Evolutionary conservation across 1,284 basidiomycete species (phyloP).

Genomic region (Leccinum brunneo-olivaceum): DNA sequence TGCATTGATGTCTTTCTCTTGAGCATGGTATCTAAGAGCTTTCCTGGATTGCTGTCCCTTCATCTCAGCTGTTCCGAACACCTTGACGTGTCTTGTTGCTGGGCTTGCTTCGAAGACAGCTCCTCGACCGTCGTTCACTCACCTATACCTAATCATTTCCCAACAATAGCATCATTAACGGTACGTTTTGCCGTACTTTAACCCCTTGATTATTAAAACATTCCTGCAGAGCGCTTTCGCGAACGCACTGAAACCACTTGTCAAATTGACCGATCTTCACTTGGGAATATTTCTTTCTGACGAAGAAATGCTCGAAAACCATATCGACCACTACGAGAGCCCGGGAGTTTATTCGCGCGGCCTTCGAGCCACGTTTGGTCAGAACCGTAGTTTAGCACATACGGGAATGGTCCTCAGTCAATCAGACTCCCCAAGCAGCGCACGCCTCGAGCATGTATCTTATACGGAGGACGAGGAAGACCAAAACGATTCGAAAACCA

Average conservation of each 20-base stretch:
- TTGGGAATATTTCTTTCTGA: slow-evolving; percentile 55
- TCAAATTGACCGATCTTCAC: slow-evolving; percentile 44
- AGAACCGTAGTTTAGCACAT: not conserved
- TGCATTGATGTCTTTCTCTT: slow-evolving; percentile 47
- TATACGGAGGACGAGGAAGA: slow-evolving; percentile 19
- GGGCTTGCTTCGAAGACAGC: slow-evolving; percentile 57
- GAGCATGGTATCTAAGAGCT: slow-evolving; percentile 36
- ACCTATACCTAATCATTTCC: slow-evolving; percentile 48
- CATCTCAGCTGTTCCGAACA: slow-evolving; percentile 53
- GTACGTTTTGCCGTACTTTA: slow-evolving; percentile 34
- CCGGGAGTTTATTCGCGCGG: slow-evolving; percentile 18
- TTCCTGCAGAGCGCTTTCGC: slow-evolving; percentile 25
- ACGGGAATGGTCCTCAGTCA: slow-evolving; percentile 22
- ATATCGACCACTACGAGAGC: slow-evolving; percentile 36
- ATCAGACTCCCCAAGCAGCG: slow-evolving; percentile 10
- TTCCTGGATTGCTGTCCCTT: slow-evolving; percentile 41
- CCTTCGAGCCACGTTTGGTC: slow-evolving; percentile 8
- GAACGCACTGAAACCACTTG: slow-evolving; percentile 33
- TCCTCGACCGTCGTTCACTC: slow-evolving; percentile 51
- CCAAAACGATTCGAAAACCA: not conserved
- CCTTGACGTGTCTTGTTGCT: slow-evolving; percentile 51
- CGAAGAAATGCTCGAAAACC: slow-evolving; percentile 37
- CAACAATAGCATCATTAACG: slow-evolving; percentile 37
- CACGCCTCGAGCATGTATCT: slow-evolving; percentile 16
- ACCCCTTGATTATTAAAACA: slow-evolving; percentile 10